phyloP scores from a whole-genome alignment of 2,329 filamentous ascomycete genomes.

The Apiospora kogelbergensis region DNA sequence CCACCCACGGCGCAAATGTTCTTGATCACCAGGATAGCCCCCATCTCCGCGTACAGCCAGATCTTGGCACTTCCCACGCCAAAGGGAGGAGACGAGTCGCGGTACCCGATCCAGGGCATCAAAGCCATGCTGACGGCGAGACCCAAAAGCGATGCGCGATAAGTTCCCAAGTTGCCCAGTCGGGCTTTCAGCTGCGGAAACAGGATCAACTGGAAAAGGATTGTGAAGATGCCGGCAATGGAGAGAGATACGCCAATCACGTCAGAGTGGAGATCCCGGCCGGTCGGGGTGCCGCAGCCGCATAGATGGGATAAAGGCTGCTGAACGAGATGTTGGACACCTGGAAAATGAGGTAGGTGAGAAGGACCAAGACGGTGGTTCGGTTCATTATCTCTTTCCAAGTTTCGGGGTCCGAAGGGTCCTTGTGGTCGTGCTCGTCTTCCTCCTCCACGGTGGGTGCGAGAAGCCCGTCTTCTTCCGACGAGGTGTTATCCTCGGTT shows the following conservation, averaged over 20 bases:
- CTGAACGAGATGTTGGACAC: conserved; percentile 94
- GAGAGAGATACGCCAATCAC: conserved; percentile 86
- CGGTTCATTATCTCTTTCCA: conserved; percentile 68
- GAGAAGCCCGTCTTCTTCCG: conserved; percentile 25
- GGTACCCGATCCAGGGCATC: conserved; percentile 89
- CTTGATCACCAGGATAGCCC: conserved; percentile 77
- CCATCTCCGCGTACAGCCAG: conserved; percentile 81
- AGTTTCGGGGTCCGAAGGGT: conserved; percentile 46
- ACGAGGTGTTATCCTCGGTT: not conserved
- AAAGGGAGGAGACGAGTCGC: conserved; percentile 55
- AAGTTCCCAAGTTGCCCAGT: conserved; percentile 83
- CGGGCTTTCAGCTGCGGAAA: conserved; percentile 78
- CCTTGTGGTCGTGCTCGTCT: conserved; percentile 42
- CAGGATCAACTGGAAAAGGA: conserved; percentile 83
- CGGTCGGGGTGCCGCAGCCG: conserved; percentile 73
- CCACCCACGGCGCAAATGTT: conserved; percentile 89
- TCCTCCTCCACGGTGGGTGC: conserved; percentile 35
- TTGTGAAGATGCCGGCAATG: conserved; percentile 81
- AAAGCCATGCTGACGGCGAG: conserved; percentile 80
- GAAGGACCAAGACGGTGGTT: conserved; percentile 78
- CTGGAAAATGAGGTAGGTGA: conserved; percentile 91
- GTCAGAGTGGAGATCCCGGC: conserved; percentile 71
- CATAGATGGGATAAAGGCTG: conserved; percentile 92
- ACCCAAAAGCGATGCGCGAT: conserved; percentile 74
- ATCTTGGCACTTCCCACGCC: conserved; percentile 61